Evolutionary conservation across 2,329 filamentous ascomycete genomes (phyloP).

Genomic region (Fusarium sp.): DNA sequence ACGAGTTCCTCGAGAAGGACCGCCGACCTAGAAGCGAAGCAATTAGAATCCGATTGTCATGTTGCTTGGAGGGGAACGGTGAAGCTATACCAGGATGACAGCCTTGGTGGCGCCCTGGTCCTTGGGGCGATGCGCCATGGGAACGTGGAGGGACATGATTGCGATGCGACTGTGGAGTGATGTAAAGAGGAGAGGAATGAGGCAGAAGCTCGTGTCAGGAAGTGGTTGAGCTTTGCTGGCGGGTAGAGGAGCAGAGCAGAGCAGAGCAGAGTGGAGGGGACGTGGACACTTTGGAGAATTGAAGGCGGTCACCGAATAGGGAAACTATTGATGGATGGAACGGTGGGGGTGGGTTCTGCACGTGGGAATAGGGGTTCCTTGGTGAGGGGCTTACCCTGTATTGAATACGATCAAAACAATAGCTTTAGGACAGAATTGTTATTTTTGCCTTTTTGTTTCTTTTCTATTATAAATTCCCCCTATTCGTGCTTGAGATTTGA

Average conservation of each 20-base stretch:
- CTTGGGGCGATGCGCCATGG: slow-evolving; percentile 64
- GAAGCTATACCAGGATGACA: slow-evolving; percentile 83
- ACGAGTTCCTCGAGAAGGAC: slow-evolving; percentile 93
- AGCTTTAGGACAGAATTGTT: neutral
- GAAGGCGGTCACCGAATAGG: slow-evolving; percentile 43
- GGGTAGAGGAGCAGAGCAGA: slow-evolving; percentile 13
- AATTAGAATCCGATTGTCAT: slow-evolving; percentile 47
- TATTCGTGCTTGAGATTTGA: neutral
- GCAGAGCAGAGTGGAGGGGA: slow-evolving; percentile 29
- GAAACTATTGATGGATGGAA: slow-evolving; percentile 34
- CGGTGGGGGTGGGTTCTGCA: slow-evolving; percentile 35
- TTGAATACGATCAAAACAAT: neutral
- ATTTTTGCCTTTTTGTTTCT: too few species aligned
- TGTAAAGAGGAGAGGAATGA: neutral
- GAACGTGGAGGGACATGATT: slow-evolving; percentile 71
- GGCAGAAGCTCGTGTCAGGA: slow-evolving; percentile 25
- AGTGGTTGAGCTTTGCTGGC: slow-evolving; percentile 36
- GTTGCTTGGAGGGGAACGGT: slow-evolving; percentile 16
- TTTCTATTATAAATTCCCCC: too few species aligned
- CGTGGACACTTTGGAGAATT: slow-evolving; percentile 41
- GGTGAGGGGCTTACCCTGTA: slow-evolving; percentile 37
- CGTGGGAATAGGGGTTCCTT: slow-evolving; percentile 39
- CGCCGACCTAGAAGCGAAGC: slow-evolving; percentile 79
- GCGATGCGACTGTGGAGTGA: neutral
- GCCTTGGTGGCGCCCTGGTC: slow-evolving; percentile 84